Evolutionary conservation across 371 early-diverging fungal species (phyloP).

Genomic region (Ecytonucleospora hepatopenaei): DNA sequence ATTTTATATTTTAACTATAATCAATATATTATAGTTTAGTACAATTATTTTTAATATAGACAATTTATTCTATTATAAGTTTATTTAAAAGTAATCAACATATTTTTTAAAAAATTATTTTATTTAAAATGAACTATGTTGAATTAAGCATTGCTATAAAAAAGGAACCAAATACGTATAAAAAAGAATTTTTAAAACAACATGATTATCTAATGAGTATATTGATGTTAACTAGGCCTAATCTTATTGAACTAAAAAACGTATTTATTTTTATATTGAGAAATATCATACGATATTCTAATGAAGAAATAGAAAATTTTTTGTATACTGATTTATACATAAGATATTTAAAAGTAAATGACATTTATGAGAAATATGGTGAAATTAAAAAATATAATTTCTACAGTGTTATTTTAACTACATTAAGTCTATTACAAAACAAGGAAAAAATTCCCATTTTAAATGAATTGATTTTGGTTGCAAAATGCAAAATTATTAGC

Average conservation of each 20-base stretch:
- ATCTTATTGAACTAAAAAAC: not conserved
- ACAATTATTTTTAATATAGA: no score
- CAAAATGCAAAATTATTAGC: not conserved
- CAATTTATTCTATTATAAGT: no score
- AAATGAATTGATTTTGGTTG: not conserved
- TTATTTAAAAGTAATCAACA: no score
- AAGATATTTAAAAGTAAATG: no score
- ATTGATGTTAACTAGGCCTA: conserved; percentile 2
- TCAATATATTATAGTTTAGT: no score
- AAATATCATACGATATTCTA: not conserved
- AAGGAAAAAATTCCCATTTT: not conserved
- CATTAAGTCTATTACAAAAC: conserved; percentile 15
- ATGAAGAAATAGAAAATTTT: conserved; percentile 1
- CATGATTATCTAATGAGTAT: conserved; percentile 1
- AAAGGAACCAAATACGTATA: conserved; percentile 8
- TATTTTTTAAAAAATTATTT: not conserved
- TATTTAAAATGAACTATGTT: conserved; percentile 5
- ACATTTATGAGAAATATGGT: no score
- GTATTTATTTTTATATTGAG: conserved; percentile 8
- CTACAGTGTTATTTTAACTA: not conserved
- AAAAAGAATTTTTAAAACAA: conserved; percentile 5
- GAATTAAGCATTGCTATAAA: conserved; percentile 1
- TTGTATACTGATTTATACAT: not conserved
- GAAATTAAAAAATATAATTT: no score
- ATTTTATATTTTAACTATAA: no score